These are phyloP conservation scores for Carex littledalei DNA, from an alignment of 176 grass and related monocot species.

Conservation along the genomic window DNA sequence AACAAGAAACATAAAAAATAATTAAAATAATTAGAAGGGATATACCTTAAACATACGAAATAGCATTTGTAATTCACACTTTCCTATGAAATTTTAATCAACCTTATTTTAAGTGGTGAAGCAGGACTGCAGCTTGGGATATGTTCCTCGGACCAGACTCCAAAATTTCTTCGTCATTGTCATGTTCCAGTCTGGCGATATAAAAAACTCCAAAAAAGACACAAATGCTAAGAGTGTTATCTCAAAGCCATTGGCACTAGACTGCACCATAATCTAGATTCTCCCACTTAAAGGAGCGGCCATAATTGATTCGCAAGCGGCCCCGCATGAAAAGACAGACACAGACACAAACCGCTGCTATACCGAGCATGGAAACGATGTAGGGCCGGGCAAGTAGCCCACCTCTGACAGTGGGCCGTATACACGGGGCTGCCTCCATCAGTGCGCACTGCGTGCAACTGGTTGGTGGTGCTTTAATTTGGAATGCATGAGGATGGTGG, in stretches of 20 bases:
- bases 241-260: neutral
- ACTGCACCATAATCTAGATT: slow-evolving; percentile 50
- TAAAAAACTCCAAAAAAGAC: neutral
- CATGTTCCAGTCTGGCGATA: neutral
- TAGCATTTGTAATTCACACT: slow-evolving; percentile 15
- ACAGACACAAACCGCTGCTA: slow-evolving; percentile 95
- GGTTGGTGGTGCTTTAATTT: slow-evolving; percentile 22
- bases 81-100: slow-evolving; percentile 3
- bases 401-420: slow-evolving; percentile 34
- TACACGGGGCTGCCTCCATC: slow-evolving; percentile 36
- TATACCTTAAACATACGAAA: slow-evolving; percentile 13
- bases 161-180: neutral
- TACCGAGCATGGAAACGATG: slow-evolving; percentile 81
- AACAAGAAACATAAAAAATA: neutral
- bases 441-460: slow-evolving; percentile 67
- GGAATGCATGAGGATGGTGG: slow-evolving; percentile 21
- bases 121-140: neutral
- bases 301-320: slow-evolving; percentile 58
- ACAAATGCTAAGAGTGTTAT: neutral
- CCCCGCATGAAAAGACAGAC: slow-evolving; percentile 78
- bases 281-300: slow-evolving; percentile 77
- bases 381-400: slow-evolving; percentile 81
- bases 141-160: neutral
- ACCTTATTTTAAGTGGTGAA: neutral
- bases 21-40: slow-evolving; percentile 6